These are phyloP conservation scores for Leccinum subgranulosum DNA, from an alignment of 768 basidiomycete species.

Conservation along the genomic window DNA sequence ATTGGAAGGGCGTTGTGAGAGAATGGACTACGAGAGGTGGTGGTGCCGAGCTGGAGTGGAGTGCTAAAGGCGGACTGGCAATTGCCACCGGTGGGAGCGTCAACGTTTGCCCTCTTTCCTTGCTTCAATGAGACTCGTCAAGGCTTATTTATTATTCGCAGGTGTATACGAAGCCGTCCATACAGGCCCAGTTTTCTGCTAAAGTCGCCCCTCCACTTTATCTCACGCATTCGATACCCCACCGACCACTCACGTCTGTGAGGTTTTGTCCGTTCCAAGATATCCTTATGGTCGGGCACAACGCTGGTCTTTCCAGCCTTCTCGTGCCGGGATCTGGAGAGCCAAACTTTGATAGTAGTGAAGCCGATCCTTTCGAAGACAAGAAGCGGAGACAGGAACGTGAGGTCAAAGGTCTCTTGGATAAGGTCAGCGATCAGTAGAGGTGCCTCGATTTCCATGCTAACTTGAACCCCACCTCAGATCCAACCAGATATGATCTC, in stretches of 20 bases:
- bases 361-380: constrained; percentile 94
- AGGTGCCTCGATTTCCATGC: background rate
- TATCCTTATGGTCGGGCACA: constrained; percentile 75
- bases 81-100: constrained; percentile 82
- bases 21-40: constrained; percentile 74
- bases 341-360: constrained; percentile 89
- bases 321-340: constrained; percentile 92
- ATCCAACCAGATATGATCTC: constrained; percentile 92
- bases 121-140: background rate
- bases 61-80: constrained; percentile 77
- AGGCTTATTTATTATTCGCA: constrained; percentile 24
- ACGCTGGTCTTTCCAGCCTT: constrained; percentile 75
- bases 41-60: constrained; percentile 75
- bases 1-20: constrained; percentile 87
- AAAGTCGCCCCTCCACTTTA: constrained; percentile 75
- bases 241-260: constrained; percentile 68
- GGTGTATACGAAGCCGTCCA: constrained; percentile 71
- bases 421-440: constrained; percentile 58
- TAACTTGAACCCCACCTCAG: constrained; percentile 34
- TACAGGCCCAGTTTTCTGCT: constrained; percentile 51
- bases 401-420: constrained; percentile 86
- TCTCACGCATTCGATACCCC: constrained; percentile 81
- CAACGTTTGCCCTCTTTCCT: constrained; percentile 49
- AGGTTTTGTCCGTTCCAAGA: constrained; percentile 92
- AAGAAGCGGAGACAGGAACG: constrained; percentile 78